Evolutionary conservation across 2,329 filamentous ascomycete genomes (phyloP), one percentile per base, ranked within the genome.

Genomic region (Atkinsonella hypoxylon): DNA sequence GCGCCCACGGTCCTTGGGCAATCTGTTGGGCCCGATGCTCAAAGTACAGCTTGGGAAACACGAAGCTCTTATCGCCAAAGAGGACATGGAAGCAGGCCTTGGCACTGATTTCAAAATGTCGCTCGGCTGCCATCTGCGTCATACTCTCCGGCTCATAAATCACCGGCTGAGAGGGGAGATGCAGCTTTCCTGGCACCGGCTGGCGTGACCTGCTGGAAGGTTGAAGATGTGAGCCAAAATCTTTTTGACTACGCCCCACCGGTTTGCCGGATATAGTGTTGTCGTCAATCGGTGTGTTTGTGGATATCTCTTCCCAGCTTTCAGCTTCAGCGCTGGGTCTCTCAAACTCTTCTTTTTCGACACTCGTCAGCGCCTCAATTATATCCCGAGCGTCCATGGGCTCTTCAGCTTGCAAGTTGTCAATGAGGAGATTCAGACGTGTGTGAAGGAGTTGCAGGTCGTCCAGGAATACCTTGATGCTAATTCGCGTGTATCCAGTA

Each of bases 71-170:
- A 67, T 98, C 93, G 38, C 93, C 93, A 66, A 97, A 98, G 48
- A 98, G 77, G 15, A 97, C 87, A 62, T 97, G 91, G 66, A 97
- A 98, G 52, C 95, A 82, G 0, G 88, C 89, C 66, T 98, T 97
- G 45, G 93, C 85, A 55, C 88, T 94, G 54, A 97, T 83, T 57
- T 94, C 86, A 64, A 95, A 95, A 56, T 89, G 79, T 54, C 87
- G 81, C 64, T 95, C 87, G 1, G 87, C 80, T 8, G 84, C 83
- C 57, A 85, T 77, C 56, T 79, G 76, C 48, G 83, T 80, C 79
- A 95, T 90, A 49, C 84, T 87, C 54, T 85, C 79, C 1, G 93
- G 93, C 52, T 89, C 84, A 63, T 91, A 96, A 11, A 86, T 72
- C 2, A 96, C 85, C 2, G 91, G 83, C 49, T 88, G 83, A 1